Evolutionary conservation across 2,329 filamentous ascomycete genomes (phyloP).

Genomic region (Thelonectria olida): DNA sequence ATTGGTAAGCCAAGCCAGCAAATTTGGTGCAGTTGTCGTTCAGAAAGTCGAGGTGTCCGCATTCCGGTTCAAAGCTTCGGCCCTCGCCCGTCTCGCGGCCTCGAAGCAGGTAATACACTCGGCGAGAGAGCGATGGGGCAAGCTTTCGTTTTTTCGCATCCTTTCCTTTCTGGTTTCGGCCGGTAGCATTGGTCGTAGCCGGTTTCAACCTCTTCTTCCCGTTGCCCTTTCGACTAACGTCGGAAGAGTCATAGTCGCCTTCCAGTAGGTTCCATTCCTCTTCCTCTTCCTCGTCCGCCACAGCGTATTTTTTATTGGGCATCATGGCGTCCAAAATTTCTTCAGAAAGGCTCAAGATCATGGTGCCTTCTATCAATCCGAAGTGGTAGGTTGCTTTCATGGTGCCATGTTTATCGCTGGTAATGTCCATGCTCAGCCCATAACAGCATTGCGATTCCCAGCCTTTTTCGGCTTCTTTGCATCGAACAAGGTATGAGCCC

Average conservation of each 20-base stretch:
- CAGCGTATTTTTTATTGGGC: not conserved
- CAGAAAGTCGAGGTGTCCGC: slow-evolving; percentile 19
- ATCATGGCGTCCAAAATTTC: slow-evolving; percentile 7
- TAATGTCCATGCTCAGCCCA: slow-evolving; percentile 12
- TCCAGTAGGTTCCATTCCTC: no score
- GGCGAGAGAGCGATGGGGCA: slow-evolving; percentile 5
- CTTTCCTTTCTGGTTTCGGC: not conserved
- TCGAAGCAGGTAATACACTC: slow-evolving; percentile 15
- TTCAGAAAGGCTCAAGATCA: slow-evolving; percentile 11
- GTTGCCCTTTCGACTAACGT: not conserved
- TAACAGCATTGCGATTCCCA: not conserved
- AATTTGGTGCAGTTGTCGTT: slow-evolving; percentile 4
- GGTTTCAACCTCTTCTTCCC: not conserved
- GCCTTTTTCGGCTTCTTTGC: not conserved
- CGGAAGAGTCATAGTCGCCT: not conserved
- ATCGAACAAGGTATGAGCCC: slow-evolving; percentile 19
- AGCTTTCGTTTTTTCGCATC: not conserved
- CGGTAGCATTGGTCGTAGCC: not conserved
- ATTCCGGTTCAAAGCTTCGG: not conserved
- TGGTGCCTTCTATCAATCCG: slow-evolving; percentile 15
- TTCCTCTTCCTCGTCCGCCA: not conserved
- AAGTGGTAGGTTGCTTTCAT: slow-evolving; percentile 8
- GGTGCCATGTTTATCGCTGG: not conserved
- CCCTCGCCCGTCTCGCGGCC: slow-evolving; percentile 22
- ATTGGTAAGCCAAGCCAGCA: slow-evolving; percentile 6